Conservation (phyloP, 768 basidiomycete genomes). For the Lactifluus pinguis region DNA sequence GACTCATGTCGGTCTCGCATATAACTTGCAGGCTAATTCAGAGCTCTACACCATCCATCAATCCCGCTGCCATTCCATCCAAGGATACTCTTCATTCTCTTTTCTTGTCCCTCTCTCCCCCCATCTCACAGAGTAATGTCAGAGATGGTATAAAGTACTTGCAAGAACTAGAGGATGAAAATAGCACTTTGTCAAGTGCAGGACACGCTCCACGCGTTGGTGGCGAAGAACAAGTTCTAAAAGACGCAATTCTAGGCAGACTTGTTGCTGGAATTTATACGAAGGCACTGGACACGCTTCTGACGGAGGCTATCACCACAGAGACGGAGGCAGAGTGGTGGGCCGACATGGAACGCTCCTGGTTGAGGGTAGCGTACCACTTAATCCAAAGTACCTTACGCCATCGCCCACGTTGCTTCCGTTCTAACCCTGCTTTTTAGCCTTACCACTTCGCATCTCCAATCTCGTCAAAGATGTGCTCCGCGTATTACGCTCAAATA, state of each 20-base stretch:
- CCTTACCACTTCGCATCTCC: conserved; percentile 16
- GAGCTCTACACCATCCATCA: background rate
- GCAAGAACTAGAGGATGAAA: conserved; percentile 20
- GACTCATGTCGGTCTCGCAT: conserved; percentile 13
- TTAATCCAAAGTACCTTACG: conserved; percentile 63
- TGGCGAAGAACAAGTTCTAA: conserved; percentile 30
- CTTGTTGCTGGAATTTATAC: conserved; percentile 52
- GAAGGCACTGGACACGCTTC: conserved; percentile 51
- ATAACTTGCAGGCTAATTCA: conserved; percentile 13
- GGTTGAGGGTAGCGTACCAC: conserved; percentile 47
- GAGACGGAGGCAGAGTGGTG: conserved; percentile 84
- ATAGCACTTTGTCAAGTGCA: background rate
- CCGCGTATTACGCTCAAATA: conserved; percentile 10
- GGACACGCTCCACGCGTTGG: background rate
- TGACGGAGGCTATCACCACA: conserved; percentile 57
- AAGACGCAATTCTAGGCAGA: conserved; percentile 38
- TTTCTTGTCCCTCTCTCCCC: conserved; percentile 31
- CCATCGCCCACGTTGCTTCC: conserved; percentile 5
- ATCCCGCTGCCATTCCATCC: background rate
- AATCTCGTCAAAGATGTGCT: conserved; percentile 19
- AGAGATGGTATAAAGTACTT: conserved; percentile 26
- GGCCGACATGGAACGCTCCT: conserved; percentile 59
- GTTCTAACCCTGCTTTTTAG: background rate
- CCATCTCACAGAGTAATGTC: conserved; percentile 23
- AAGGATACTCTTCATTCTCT: conserved; percentile 33